A percentile compares a stretch with the other conserved stretches of the same genome.
Conservation (phyloP, 768 basidiomycete species). For the Pisolithus marmoratus region DNA sequence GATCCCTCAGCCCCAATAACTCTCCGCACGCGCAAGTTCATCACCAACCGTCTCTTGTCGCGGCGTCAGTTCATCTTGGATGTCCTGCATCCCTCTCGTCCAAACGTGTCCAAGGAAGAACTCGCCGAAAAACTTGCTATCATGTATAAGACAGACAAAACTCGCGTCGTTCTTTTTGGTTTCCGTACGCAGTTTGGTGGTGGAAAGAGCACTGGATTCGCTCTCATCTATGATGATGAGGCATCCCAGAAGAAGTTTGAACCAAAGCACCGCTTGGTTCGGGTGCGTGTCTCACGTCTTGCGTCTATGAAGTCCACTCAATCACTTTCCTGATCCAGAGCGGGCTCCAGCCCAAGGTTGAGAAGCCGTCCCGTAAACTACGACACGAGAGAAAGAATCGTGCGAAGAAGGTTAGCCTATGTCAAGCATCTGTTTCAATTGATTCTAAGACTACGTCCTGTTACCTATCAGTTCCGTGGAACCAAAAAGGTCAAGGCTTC, state of each 20-base stretch:
- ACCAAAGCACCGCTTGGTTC: constrained; percentile 90
- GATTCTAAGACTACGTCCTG: constrained; percentile 12
- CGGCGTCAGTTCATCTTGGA: constrained; percentile 96
- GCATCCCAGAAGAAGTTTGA: constrained; percentile 94
- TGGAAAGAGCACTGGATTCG: constrained; percentile 95
- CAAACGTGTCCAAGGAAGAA: constrained; percentile 91
- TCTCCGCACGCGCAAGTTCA: constrained; percentile 97
- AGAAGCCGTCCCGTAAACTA: constrained; percentile 92
- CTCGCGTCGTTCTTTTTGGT: constrained; percentile 89
- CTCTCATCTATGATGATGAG: constrained; percentile 95
- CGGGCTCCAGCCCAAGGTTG: constrained; percentile 69
- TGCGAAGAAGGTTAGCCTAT: constrained; percentile 83
- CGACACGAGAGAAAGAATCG: constrained; percentile 99
- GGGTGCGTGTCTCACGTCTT: constrained; percentile 51
- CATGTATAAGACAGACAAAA: constrained; percentile 91
- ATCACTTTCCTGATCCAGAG: constrained; percentile 37
- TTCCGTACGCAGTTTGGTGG: constrained; percentile 97
- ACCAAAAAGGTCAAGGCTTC: constrained; percentile 93
- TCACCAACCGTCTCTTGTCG: constrained; percentile 95
- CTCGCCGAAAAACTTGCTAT: constrained; percentile 87
- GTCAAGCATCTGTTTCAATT: neutral
- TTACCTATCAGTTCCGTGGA: constrained; percentile 69
- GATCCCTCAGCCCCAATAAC: constrained; percentile 84
- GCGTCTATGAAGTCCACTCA: constrained; percentile 3
- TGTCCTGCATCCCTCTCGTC: constrained; percentile 89